phyloP scores from a whole-genome alignment of 805 yeast genomes.

The Ascoidea rubescens region DNA sequence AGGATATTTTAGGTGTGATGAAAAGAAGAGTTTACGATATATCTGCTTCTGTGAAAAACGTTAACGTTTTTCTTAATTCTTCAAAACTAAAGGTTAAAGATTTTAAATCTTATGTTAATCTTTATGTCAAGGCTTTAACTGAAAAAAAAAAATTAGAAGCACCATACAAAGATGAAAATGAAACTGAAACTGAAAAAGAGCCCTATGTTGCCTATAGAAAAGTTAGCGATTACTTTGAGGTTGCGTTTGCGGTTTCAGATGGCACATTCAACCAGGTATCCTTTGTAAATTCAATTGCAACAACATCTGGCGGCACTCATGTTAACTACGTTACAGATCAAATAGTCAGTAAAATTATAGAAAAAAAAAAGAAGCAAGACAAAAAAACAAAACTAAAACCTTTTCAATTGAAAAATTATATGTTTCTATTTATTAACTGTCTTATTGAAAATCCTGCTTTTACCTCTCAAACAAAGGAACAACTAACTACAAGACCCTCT shows the following conservation, averaged over 20 bases:
- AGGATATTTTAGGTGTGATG: conserved; percentile 70
- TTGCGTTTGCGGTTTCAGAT: conserved; percentile 89
- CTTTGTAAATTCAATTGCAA: conserved; percentile 94
- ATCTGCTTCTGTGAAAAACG: conserved; percentile 83
- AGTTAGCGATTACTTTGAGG: conserved; percentile 84
- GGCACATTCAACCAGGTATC: conserved; percentile 87
- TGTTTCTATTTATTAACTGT: conserved; percentile 86
- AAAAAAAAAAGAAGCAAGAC: conserved; percentile 56
- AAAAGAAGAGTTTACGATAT: conserved; percentile 91
- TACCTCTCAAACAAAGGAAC: conserved; percentile 95
- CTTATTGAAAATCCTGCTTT: conserved; percentile 93
- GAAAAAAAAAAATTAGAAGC: conserved; percentile 18
- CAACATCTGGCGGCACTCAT: conserved; percentile 95
- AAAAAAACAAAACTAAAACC: conserved; percentile 62
- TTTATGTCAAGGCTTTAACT: conserved; percentile 71
- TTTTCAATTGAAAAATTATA: conserved; percentile 76
- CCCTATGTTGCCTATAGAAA: conserved; percentile 68
- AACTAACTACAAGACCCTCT: conserved; percentile 73
- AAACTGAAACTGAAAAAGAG: conserved; percentile 24
- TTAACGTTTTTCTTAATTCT: conserved; percentile 68
- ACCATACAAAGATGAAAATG: conserved; percentile 17
- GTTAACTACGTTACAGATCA: conserved; percentile 79
- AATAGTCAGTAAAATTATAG: conserved; percentile 64
- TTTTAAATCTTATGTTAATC: conserved; percentile 79
- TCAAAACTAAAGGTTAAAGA: conserved; percentile 51